These are phyloP conservation scores for Ceratobasidium theobromae DNA, from an alignment of 1,284 basidiomycete species.

Conservation along the genomic window DNA sequence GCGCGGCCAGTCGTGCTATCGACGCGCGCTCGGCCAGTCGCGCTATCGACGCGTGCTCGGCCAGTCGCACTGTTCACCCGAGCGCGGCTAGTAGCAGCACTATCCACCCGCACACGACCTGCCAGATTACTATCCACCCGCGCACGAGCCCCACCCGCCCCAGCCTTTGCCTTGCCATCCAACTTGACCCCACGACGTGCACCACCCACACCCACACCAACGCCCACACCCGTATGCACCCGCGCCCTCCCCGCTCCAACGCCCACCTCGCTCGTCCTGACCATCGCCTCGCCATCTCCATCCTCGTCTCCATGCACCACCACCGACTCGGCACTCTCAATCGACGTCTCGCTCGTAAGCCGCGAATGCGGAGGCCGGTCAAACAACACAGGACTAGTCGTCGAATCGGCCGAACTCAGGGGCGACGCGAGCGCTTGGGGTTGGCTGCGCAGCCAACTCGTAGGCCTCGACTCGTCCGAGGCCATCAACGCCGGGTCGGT, in stretches of 20 bases:
- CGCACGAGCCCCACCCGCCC: not conserved
- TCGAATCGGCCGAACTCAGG: not conserved
- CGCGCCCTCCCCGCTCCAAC: constrained; percentile 25
- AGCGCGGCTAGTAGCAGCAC: not conserved
- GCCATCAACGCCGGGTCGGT: not conserved
- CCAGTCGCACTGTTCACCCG: not conserved
- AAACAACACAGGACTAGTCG: not conserved
- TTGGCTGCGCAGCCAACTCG: not conserved
- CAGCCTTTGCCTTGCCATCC: not conserved
- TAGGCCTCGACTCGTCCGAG: not conserved
- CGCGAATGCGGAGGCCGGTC: not conserved
- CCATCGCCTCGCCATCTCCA: constrained; percentile 4
- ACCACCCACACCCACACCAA: constrained; percentile 8
- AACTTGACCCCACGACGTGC: constrained; percentile 4
- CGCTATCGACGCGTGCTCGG: constrained; percentile 4
- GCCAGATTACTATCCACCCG: constrained; percentile 3
- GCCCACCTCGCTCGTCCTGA: constrained; percentile 4
- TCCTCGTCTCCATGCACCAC: not conserved
- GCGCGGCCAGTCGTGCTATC: too few species aligned
- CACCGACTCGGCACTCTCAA: not conserved
- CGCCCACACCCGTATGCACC: constrained; percentile 21
- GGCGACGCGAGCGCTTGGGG: too few species aligned
- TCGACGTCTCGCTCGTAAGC: constrained; percentile 1
- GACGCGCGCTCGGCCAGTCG: too few species aligned
- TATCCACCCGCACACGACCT: constrained; percentile 2